Conservation (phyloP, 1,284 basidiomycete species). For the Fomitopsis schrenkii region DNA sequence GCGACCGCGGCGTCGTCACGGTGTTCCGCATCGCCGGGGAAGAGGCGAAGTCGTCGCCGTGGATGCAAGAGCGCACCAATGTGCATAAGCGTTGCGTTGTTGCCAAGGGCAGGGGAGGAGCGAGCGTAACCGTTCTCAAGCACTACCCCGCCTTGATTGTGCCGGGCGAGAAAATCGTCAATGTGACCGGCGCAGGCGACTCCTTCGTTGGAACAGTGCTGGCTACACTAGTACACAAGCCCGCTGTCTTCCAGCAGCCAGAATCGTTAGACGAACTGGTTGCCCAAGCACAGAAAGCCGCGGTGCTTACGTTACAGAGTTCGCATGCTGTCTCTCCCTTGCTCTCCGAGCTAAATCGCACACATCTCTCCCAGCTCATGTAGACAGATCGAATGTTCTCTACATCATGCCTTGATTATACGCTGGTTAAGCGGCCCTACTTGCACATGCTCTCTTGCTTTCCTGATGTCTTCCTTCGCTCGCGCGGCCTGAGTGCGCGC, state of each 20-base stretch:
- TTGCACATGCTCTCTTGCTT: slow-evolving; percentile 49
- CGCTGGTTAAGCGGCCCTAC: slow-evolving; percentile 47
- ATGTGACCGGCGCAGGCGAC: slow-evolving; percentile 90
- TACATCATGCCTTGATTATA: not conserved
- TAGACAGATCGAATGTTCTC: not conserved
- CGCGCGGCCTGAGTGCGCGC: slow-evolving; percentile 31
- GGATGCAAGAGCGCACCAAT: slow-evolving; percentile 47
- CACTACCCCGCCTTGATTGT: slow-evolving; percentile 64
- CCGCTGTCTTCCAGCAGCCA: slow-evolving; percentile 42
- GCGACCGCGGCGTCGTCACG: slow-evolving; percentile 61
- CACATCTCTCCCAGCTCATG: not conserved
- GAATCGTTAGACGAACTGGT: slow-evolving; percentile 40
- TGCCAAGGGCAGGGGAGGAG: slow-evolving; percentile 40
- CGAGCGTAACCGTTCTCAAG: slow-evolving; percentile 53
- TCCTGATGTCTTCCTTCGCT: slow-evolving; percentile 45
- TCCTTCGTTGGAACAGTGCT: slow-evolving; percentile 78
- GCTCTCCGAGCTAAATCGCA: slow-evolving; percentile 34
- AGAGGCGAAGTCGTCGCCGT: slow-evolving; percentile 36
- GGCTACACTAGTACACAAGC: slow-evolving; percentile 46
- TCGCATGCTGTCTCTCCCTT: slow-evolving; percentile 61
- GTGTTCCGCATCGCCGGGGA: slow-evolving; percentile 52
- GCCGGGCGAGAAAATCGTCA: slow-evolving; percentile 44
- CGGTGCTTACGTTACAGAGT: slow-evolving; percentile 59
- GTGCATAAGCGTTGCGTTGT: slow-evolving; percentile 45
- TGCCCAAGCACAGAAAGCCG: slow-evolving; percentile 57